These are phyloP conservation scores for Heterobasidion annosum DNA, from an alignment of 1,284 basidiomycete genomes.

Conservation along the genomic window DNA sequence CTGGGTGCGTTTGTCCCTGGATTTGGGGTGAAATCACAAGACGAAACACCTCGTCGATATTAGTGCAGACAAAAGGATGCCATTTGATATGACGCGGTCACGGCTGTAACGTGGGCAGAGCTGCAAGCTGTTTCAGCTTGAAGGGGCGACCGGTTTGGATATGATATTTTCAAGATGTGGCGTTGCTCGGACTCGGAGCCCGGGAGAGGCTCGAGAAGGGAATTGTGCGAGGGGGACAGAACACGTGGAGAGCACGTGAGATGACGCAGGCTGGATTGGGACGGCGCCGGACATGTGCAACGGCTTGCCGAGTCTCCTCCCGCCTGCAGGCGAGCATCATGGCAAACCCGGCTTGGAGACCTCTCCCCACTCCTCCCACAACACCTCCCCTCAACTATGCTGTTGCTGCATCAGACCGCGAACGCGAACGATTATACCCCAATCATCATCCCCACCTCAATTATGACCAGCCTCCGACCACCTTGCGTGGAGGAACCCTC, in stretches of 20 bases:
- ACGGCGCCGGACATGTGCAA: background rate
- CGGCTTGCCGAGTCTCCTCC: conserved; percentile 6
- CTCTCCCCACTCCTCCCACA: no score
- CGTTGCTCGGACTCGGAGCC: no score
- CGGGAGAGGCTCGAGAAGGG: no score
- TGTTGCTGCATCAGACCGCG: background rate
- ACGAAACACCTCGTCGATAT: no score
- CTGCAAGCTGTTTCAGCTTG: background rate
- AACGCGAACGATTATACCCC: conserved; percentile 17
- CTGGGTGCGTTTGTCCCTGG: background rate
- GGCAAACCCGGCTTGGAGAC: no score
- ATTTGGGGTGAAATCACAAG: background rate
- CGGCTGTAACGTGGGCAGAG: background rate
- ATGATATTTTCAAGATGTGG: no score
- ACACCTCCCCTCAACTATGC: conserved; percentile 17
- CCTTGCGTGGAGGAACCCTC: conserved; percentile 57
- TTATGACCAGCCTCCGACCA: conserved; percentile 33
- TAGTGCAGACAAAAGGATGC: background rate
- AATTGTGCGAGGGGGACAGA: no score
- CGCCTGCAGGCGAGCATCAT: conserved; percentile 11
- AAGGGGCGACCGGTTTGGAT: no score
- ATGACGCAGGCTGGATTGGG: no score
- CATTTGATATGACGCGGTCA: background rate
- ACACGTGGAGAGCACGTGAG: no score
- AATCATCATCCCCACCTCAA: conserved; percentile 36